Base-by-base conservation (phyloP, 495 filamentous ascomycete genomes). In the Delitschia confertaspora region DNA sequence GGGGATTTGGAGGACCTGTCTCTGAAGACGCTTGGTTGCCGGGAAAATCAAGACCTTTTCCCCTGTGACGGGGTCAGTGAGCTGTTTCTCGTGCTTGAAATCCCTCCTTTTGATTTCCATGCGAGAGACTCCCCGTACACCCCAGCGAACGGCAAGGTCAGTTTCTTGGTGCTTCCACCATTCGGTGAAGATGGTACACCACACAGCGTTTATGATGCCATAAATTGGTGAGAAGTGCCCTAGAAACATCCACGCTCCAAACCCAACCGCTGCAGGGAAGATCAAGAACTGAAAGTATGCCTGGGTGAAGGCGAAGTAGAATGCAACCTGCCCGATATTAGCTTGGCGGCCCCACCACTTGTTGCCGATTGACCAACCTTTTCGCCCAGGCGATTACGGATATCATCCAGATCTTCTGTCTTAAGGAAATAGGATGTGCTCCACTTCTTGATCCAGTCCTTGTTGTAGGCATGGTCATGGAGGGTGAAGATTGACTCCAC, bases 91-190 rank as follows among this genome's bases (percentile, higher is more conserved):
- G 37, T 85, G 79, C 55, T 75, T 65, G 59, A 95, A 98, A 49
- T 85, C 74, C 18, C 79, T 72, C 36, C 88, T 69, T 30, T 80
- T 83, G 8, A 70, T 73, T 55, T 88, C 82, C 39, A 96, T 85
- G 24, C 73, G 76, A 3, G 85, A 87, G 13, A 95, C 86, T 10
- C 83, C 83, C 30, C 83, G 81, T 8, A 94, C 89, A 17, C 87
- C 83, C 91, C 91, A 98, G 32, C 86, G 79, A 24, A 94, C 79
- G 16, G 84, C 83, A 8, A 96, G 68, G 61, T 98, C 93, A 9
- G 81, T 70, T 62, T 98, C 88, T 65, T 94, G 85, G 45, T 83
- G 81, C 66, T 91, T 94, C 91, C 91, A 98, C 60, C 85, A 94
- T 63, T 98, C 91, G 27, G 93, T 81, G 56, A 98, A 96, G 16